A percentile compares a stretch with the other conserved stretches of the same genome.
Conservation (phyloP, 2,329 filamentous ascomycete genomes). For the Penicillium sp. region DNA sequence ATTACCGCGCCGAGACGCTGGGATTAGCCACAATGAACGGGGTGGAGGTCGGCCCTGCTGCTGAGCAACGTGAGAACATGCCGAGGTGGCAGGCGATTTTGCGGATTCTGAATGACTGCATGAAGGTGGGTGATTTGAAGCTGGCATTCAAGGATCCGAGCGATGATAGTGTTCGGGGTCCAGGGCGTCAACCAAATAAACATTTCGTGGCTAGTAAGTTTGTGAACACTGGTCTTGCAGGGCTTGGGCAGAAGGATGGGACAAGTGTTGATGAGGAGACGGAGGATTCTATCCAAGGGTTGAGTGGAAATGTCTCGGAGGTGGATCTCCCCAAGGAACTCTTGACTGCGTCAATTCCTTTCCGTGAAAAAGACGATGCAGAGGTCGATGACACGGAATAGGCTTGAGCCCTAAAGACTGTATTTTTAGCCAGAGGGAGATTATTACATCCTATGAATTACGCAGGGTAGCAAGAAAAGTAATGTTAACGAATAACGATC, state of each 20-base stretch:
- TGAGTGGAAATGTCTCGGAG: conserved; percentile 6
- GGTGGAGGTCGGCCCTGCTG: conserved; percentile 48
- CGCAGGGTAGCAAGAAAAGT: too few relatives aligned
- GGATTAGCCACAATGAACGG: conserved; percentile 56
- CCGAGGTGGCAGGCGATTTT: conserved; percentile 49
- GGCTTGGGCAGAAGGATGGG: conserved; percentile 27
- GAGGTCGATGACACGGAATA: neutral
- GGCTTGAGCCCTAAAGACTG: too few relatives aligned
- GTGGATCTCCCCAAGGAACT: conserved; percentile 7
- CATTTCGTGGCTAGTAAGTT: conserved; percentile 38
- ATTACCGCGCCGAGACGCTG: conserved; percentile 55
- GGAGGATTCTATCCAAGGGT: neutral
- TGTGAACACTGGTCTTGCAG: conserved; percentile 38
- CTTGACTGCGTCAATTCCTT: conserved; percentile 7
- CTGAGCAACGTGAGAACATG: conserved; percentile 43
- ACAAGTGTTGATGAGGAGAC: conserved; percentile 3
- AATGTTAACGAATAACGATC: too few relatives aligned
- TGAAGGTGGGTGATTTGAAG: conserved; percentile 22
- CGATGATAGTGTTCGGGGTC: conserved; percentile 22
- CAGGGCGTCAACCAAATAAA: conserved; percentile 1
- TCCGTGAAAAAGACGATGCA: conserved; percentile 1
- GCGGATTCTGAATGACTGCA: conserved; percentile 43
- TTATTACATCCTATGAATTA: too few relatives aligned
- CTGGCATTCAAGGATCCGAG: conserved; percentile 19
- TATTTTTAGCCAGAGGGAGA: too few relatives aligned